Evolutionary conservation across 164 flowering plant genomes (phyloP).

Genomic region (Buxus sempervirens): DNA sequence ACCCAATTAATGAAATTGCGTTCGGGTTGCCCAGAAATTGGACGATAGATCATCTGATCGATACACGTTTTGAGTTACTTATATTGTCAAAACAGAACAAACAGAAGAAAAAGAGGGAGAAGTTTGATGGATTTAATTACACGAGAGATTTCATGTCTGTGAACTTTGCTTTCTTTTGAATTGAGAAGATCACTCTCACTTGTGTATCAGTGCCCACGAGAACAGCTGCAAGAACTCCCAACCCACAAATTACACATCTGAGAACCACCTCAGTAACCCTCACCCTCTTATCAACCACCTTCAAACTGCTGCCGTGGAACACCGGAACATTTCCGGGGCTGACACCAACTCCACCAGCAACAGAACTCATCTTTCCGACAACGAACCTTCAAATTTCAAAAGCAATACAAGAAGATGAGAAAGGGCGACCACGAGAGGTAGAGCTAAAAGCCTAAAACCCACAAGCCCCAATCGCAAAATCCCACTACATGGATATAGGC

Average conservation of each 20-base stretch:
- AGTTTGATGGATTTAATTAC: conserved; percentile 41
- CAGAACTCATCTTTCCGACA: conserved; percentile 45
- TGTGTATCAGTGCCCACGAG: conserved; percentile 74
- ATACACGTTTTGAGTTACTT: too few relatives aligned
- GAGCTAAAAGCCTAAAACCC: not conserved
- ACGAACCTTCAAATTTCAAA: too few relatives aligned
- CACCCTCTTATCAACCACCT: conserved; percentile 65
- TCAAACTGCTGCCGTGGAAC: conserved; percentile 53
- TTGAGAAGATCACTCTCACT: conserved; percentile 65
- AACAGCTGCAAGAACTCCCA: conserved; percentile 65
- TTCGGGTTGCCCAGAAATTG: too few relatives aligned
- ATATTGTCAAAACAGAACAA: not conserved
- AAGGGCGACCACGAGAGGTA: too few relatives aligned
- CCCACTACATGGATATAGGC: conserved; percentile 28
- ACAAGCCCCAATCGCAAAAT: conserved; percentile 5
- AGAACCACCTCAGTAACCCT: conserved; percentile 64
- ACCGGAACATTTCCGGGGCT: conserved; percentile 81
- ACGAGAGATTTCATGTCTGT: conserved; percentile 93
- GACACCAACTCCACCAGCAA: conserved; percentile 50
- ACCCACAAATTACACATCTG: conserved; percentile 70
- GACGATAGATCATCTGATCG: too few relatives aligned
- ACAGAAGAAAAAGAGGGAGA: conserved; percentile 6
- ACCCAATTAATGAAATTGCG: too few relatives aligned
- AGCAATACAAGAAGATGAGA: too few relatives aligned
- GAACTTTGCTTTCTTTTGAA: conserved; percentile 69